phyloP scores from a whole-genome alignment of 2,329 filamentous ascomycete genomes.

The Phoma herbarum region DNA sequence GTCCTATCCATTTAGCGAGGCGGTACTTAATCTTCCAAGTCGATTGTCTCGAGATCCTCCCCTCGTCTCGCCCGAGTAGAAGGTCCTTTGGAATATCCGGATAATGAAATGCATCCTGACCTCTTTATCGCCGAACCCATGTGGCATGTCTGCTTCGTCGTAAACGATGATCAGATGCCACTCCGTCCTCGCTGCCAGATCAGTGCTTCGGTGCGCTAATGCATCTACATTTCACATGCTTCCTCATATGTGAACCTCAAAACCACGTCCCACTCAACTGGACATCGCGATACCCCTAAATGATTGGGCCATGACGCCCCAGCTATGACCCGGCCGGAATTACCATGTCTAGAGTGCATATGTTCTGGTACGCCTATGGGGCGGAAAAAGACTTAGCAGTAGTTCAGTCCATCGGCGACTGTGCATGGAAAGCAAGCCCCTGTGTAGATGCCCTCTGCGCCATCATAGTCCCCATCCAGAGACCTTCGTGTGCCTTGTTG shows the following conservation, averaged over 20 bases:
- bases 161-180: not conserved
- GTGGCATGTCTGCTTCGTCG: not conserved
- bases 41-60: not conserved
- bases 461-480: not conserved
- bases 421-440: not conserved
- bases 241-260: not conserved
- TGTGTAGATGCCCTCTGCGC: not conserved
- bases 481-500: not conserved
- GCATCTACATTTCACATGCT: not conserved
- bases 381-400: not conserved
- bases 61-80: not conserved
- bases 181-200: not conserved
- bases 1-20: no score
- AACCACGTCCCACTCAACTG: not conserved
- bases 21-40: not conserved
- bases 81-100: not conserved
- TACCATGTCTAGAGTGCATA: not conserved
- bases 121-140: not conserved
- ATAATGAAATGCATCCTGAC: not conserved
- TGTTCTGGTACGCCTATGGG: not conserved
- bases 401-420: not conserved
- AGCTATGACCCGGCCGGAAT: not conserved
- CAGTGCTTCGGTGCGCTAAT: not conserved
- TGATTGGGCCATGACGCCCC: not conserved
- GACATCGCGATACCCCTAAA: not conserved